Percentiles rank a stretch among this genome's conserved stretches.
Conservation (phyloP, 805 yeast species). For the Nakazawaea holstii region DNA sequence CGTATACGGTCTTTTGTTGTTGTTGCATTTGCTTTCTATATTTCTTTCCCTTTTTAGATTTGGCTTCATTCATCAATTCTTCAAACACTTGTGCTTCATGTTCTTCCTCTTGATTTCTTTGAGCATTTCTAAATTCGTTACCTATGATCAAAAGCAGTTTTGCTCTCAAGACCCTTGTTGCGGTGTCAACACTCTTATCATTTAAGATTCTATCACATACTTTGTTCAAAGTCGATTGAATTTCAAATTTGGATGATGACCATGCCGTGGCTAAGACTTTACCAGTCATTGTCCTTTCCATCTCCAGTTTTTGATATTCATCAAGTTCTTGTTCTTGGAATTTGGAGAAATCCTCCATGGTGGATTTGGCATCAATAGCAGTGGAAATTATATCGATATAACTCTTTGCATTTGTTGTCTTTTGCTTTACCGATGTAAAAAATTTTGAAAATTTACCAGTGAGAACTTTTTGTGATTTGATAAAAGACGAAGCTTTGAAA, state of each 20-base stretch:
- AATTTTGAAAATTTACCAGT: constrained; percentile 52
- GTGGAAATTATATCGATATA: constrained; percentile 65
- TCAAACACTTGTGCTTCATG: constrained; percentile 77
- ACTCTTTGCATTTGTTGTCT: constrained; percentile 68
- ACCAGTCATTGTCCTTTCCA: constrained; percentile 72
- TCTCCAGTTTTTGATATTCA: constrained; percentile 48
- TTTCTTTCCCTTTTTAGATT: constrained; percentile 23
- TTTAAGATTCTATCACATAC: constrained; percentile 65
- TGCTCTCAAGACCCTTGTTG: constrained; percentile 53
- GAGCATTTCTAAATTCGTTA: constrained; percentile 49
- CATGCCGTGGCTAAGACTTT: constrained; percentile 81
- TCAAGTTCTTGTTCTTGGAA: constrained; percentile 46
- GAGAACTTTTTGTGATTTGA: constrained; percentile 63
- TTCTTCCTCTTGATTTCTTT: constrained; percentile 63
- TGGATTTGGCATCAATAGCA: constrained; percentile 74
- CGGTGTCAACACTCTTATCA: constrained; percentile 45
- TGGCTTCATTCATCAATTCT: constrained; percentile 37
- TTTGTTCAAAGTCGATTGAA: constrained; percentile 62
- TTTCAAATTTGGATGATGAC: constrained; percentile 78
- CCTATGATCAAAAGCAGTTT: constrained; percentile 58
- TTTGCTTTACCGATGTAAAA: constrained; percentile 66
- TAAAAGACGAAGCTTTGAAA: constrained; percentile 57
- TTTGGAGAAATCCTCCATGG: constrained; percentile 67
- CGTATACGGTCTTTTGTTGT: constrained; percentile 5
- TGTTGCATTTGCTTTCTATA: constrained; percentile 16